Evolutionary conservation across 1,139 yeast genomes (phyloP).

Genomic region (Wickerhamiella pararugosa): DNA sequence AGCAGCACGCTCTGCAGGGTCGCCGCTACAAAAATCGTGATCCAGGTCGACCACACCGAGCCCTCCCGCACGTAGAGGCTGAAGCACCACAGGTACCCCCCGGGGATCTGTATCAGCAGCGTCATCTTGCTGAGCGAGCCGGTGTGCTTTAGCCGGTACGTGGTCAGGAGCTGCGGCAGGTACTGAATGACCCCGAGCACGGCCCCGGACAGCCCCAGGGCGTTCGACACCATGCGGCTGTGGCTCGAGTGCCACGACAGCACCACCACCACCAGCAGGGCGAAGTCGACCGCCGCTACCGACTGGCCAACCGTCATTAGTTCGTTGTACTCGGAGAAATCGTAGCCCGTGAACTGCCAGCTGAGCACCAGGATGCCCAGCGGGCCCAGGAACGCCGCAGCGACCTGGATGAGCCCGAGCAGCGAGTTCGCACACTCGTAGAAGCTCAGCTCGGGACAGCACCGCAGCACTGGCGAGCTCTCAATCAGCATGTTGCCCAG

Average conservation of each 20-base stretch:
- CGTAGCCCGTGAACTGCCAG: conserved; percentile 9
- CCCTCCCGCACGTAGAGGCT: conserved; percentile 59
- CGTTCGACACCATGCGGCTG: conserved; percentile 33
- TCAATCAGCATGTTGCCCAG: conserved; percentile 51
- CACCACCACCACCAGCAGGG: conserved; percentile 5
- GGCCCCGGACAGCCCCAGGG: conserved; percentile 45
- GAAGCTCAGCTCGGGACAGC: conserved; percentile 15
- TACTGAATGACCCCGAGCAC: conserved; percentile 54
- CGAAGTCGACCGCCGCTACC: conserved; percentile 6
- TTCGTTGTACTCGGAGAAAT: conserved; percentile 2
- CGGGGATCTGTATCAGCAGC: conserved; percentile 86
- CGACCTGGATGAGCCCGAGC: conserved; percentile 55
- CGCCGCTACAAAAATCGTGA: conserved; percentile 66
- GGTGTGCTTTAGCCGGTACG: conserved; percentile 53
- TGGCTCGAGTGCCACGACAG: not conserved
- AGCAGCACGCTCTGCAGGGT: conserved; percentile 43
- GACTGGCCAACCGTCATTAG: not conserved
- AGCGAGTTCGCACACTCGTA: conserved; percentile 55
- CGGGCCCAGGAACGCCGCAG: conserved; percentile 53
- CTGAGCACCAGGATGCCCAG: conserved; percentile 43
- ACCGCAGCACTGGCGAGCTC: conserved; percentile 27
- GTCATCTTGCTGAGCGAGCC: conserved; percentile 69
- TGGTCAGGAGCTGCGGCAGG: conserved; percentile 66
- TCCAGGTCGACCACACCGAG: conserved; percentile 78
- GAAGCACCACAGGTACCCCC: conserved; percentile 66